phyloP scores from a whole-genome alignment of 306 rosid genomes.

The Dryas alaskensis region DNA sequence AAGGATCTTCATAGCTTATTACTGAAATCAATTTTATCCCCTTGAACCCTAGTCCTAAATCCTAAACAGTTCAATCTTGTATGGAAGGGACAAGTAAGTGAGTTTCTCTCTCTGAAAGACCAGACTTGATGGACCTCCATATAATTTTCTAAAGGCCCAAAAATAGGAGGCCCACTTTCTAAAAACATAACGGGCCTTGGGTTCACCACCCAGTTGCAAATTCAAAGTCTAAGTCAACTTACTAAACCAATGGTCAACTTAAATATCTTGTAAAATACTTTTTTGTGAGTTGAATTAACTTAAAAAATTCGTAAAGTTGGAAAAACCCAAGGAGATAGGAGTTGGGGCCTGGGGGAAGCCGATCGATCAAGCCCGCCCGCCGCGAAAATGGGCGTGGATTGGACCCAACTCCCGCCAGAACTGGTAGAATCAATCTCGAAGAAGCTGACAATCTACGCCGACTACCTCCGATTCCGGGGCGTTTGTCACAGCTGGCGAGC shows the following conservation, averaged over 20 bases:
- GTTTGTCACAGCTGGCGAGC: constrained; percentile 51
- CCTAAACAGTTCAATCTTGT: background rate
- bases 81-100: too few species aligned
- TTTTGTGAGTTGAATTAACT: background rate
- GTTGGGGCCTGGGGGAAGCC: background rate
- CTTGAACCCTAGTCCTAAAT: background rate
- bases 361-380: too few species aligned
- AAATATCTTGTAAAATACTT: background rate
- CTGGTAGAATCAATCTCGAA: constrained; percentile 43
- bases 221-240: background rate
- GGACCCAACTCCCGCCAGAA: constrained; percentile 56
- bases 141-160: background rate
- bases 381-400: constrained; percentile 36
- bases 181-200: background rate
- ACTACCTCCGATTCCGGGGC: constrained; percentile 52
- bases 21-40: background rate
- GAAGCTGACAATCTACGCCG: constrained; percentile 36
- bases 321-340: background rate
- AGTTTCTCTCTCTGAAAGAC: too few species aligned
- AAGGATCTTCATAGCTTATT: background rate
- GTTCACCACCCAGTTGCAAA: background rate
- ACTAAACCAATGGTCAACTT: background rate
- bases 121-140: background rate
- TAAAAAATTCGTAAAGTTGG: background rate
- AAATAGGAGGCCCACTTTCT: background rate